These are phyloP conservation scores for Leishmania braziliensis DNA, from an alignment of 208 protist genomes.

Conservation along the genomic window DNA sequence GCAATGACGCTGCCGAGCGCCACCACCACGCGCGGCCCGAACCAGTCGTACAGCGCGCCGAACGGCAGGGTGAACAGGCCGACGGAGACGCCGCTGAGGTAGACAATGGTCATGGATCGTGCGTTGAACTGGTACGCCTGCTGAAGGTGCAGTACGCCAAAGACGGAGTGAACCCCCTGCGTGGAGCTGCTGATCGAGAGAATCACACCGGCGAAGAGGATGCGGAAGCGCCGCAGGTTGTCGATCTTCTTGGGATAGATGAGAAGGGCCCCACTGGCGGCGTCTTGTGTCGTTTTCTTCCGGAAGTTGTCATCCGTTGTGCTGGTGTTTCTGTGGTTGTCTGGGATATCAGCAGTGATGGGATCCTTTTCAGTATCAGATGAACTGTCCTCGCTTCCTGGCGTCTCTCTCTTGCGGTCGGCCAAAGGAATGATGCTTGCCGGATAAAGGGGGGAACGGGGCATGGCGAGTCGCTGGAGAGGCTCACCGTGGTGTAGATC, in stretches of 20 bases:
- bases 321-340: neutral
- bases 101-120: conserved; percentile 32
- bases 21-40: conserved; percentile 31
- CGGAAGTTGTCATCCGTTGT: neutral
- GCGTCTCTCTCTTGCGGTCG: neutral
- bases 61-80: conserved; percentile 33
- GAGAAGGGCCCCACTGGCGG: conserved; percentile 17
- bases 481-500: neutral
- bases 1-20: conserved; percentile 26
- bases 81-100: conserved; percentile 27
- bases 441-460: conserved; percentile 18
- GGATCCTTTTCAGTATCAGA: neutral
- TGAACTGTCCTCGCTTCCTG: neutral
- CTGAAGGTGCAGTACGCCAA: conserved; percentile 40
- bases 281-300: neutral
- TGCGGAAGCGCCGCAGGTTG: conserved; percentile 40
- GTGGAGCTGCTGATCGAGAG: conserved; percentile 37
- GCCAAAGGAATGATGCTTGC: conserved; percentile 7
- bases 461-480: neutral
- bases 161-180: conserved; percentile 36
- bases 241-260: conserved; percentile 42
- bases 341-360: neutral
- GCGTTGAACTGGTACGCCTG: conserved; percentile 24
- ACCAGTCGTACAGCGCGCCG: conserved; percentile 46
- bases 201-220: conserved; percentile 37